Evolutionary conservation across 2,329 filamentous ascomycete species (phyloP).

Genomic region (Scedosporium aurantiacum): DNA sequence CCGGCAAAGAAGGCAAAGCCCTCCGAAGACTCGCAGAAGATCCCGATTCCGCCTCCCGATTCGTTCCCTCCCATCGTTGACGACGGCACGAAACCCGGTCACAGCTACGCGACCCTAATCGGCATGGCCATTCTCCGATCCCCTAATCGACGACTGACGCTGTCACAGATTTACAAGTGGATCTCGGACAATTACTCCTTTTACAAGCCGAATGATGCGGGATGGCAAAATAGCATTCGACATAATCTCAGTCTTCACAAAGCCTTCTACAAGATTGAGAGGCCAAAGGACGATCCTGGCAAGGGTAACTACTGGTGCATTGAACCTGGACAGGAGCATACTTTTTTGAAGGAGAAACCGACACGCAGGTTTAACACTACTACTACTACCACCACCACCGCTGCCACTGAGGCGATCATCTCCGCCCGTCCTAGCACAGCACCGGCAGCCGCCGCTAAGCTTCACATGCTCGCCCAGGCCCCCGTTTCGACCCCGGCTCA

Average conservation of each 20-base stretch:
- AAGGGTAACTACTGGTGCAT: conserved; percentile 98
- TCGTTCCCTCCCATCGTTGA: conserved; percentile 77
- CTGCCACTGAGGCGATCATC: conserved; percentile 36
- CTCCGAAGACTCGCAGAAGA: conserved; percentile 21
- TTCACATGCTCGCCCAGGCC: neutral
- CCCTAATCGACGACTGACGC: conserved; percentile 69
- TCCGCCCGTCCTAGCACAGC: conserved; percentile 39
- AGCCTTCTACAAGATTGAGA: conserved; percentile 88
- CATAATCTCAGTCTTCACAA: conserved; percentile 97
- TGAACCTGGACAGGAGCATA: conserved; percentile 74
- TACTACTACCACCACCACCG: conserved; percentile 30
- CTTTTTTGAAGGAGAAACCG: conserved; percentile 83
- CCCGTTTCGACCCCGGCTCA: conserved; percentile 9
- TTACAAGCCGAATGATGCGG: conserved; percentile 73
- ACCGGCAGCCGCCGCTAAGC: neutral
- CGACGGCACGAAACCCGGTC: conserved; percentile 77
- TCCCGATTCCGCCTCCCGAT: conserved; percentile 47
- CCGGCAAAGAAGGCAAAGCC: conserved; percentile 57
- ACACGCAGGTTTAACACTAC: conserved; percentile 44
- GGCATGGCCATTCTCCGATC: conserved; percentile 93
- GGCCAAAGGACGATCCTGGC: conserved; percentile 92
- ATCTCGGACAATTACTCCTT: conserved; percentile 91
- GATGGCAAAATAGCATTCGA: conserved; percentile 98
- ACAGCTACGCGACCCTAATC: conserved; percentile 91
- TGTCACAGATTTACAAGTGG: conserved; percentile 98